These are phyloP conservation scores for Monilinia laxa DNA, from an alignment of 2,329 filamentous ascomycete species.

Conservation along the genomic window DNA sequence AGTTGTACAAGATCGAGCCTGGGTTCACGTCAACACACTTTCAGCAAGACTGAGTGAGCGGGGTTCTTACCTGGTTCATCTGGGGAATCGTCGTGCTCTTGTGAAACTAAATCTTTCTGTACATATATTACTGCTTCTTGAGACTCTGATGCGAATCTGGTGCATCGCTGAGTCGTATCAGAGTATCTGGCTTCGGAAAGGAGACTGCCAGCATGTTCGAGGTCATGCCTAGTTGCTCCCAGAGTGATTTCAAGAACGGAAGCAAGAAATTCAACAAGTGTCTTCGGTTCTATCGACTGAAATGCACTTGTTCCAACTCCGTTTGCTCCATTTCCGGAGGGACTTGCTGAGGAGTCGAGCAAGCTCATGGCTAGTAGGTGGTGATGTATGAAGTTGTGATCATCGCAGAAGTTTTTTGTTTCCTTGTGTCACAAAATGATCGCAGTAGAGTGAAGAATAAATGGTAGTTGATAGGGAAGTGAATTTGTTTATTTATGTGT, in stretches of 20 bases:
- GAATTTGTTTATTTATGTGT: constrained; percentile 9
- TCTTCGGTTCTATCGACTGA: constrained; percentile 62
- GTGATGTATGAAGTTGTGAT: constrained; percentile 28
- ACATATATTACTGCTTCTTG: constrained; percentile 82
- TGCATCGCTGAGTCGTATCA: constrained; percentile 84
- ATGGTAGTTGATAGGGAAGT: constrained; percentile 24
- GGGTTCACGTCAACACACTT: constrained; percentile 40
- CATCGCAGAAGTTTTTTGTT: constrained; percentile 30
- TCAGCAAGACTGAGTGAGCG: neutral
- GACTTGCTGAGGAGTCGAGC: constrained; percentile 37
- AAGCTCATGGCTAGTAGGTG: constrained; percentile 37
- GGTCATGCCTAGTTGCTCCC: constrained; percentile 72
- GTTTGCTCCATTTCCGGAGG: constrained; percentile 38
- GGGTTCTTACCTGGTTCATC: constrained; percentile 43
- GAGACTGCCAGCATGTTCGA: constrained; percentile 78
- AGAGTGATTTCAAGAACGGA: constrained; percentile 71
- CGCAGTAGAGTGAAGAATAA: constrained; percentile 25
- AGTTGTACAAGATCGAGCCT: constrained; percentile 63
- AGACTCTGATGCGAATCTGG: constrained; percentile 83
- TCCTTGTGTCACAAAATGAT: constrained; percentile 13
- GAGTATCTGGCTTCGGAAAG: constrained; percentile 68
- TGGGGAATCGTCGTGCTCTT: constrained; percentile 34
- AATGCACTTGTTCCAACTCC: constrained; percentile 42
- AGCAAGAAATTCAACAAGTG: constrained; percentile 70
- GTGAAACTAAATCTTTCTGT: constrained; percentile 70